Percentiles rank a stretch among this genome's conserved stretches.
Evolutionary conservation across 2,329 filamentous ascomycete genomes (phyloP).

Genomic region (Scopulariopsis brevicaulis): DNA sequence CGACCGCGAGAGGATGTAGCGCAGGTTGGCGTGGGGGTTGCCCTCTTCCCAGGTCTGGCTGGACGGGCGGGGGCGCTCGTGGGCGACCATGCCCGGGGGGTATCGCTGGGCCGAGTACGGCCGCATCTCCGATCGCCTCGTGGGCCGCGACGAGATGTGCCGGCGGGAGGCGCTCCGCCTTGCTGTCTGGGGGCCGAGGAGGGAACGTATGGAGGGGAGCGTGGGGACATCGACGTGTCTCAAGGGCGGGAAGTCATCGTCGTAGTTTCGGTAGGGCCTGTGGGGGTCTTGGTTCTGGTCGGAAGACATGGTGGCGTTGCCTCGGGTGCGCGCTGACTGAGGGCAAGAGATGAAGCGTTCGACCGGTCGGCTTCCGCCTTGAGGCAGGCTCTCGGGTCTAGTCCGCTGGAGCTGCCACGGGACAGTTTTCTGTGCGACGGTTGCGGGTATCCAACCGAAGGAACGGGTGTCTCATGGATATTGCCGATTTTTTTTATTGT

Average conservation of each 20-base stretch:
- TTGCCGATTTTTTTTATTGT: background rate
- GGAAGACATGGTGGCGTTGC: constrained; percentile 1
- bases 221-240: background rate
- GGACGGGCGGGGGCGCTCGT: background rate
- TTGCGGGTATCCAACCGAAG: background rate
- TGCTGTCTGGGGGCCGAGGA: background rate
- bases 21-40: constrained; percentile 25
- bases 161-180: background rate
- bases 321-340: background rate
- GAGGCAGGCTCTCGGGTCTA: background rate
- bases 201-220: background rate
- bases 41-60: constrained; percentile 24
- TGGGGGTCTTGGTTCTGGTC: constrained; percentile 2
- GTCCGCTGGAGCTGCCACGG: background rate
- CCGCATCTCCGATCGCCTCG: background rate
- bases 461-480: background rate
- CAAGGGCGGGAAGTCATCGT: constrained; percentile 1
- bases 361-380: background rate
- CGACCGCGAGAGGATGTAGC: constrained; percentile 25
- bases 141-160: background rate
- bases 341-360: background rate
- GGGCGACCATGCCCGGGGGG: background rate
- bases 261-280: background rate
- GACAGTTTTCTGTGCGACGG: background rate
- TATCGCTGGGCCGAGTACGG: background rate